Conservation (phyloP, 768 basidiomycete genomes). For the Leccinellum luteum region DNA sequence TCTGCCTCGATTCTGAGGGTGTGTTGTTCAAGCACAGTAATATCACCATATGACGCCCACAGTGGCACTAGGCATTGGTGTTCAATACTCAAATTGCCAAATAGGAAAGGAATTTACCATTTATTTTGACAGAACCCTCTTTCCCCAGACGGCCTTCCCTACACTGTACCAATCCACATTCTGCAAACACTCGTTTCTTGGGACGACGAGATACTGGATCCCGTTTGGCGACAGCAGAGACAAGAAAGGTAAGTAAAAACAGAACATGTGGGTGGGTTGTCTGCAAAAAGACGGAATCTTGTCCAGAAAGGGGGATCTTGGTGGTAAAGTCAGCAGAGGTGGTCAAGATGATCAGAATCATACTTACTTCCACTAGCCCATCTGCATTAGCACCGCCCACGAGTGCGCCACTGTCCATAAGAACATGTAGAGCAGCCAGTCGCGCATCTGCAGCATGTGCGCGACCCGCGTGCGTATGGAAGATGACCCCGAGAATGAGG, state of each 20-base stretch:
- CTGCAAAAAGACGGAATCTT: constrained; percentile 50
- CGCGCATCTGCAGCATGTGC: constrained; percentile 47
- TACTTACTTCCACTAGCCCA: constrained; percentile 38
- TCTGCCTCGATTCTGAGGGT: constrained; percentile 69
- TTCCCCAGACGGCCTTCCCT: constrained; percentile 43
- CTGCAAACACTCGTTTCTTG: constrained; percentile 66
- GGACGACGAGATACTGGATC: constrained; percentile 74
- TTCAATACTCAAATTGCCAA: neutral
- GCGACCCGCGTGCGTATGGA: constrained; percentile 58
- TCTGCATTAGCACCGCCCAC: constrained; percentile 36
- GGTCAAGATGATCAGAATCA: constrained; percentile 18
- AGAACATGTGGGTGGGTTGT: constrained; percentile 68
- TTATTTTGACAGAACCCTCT: constrained; percentile 9
- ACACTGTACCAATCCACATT: constrained; percentile 51
- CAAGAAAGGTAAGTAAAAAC: constrained; percentile 62
- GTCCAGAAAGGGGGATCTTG: constrained; percentile 31
- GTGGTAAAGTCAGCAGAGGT: neutral
- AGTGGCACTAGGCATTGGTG: constrained; percentile 41
- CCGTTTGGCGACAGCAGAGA: constrained; percentile 64
- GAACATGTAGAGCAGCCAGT: constrained; percentile 57
- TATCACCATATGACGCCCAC: constrained; percentile 54
- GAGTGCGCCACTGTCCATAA: constrained; percentile 57
- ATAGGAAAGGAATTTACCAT: constrained; percentile 9
- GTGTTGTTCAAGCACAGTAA: constrained; percentile 44
- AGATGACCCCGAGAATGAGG: constrained; percentile 60